Conservation (phyloP, 305 asterid genomes). For the Fraxinus baroniana region DNA sequence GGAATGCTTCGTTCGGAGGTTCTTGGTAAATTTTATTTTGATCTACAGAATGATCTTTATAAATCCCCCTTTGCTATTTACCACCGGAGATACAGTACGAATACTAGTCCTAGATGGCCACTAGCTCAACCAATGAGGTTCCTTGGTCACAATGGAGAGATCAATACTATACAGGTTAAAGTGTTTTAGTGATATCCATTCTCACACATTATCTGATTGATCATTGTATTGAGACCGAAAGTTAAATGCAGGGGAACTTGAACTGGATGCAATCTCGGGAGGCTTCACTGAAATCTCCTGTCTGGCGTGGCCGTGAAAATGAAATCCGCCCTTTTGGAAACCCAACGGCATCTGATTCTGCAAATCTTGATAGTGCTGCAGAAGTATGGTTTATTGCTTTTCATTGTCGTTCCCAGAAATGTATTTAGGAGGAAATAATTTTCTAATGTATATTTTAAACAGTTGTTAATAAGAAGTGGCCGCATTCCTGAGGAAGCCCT, state of each 20-base stretch:
- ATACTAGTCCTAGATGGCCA: conserved; percentile 99
- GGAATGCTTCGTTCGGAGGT: conserved; percentile 98
- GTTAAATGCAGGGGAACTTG: conserved; percentile 74
- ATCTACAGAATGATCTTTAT: conserved; percentile 72
- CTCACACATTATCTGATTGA: conserved; percentile 19
- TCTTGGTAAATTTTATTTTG: conserved; percentile 88
- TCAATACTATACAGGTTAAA: conserved; percentile 94
- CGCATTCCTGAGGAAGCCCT: conserved; percentile 94
- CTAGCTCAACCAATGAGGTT: conserved; percentile 99
- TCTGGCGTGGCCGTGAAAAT: conserved; percentile 97
- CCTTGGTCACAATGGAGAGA: conserved; percentile 99
- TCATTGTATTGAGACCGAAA: conserved; percentile 28
- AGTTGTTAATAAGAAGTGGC: conserved; percentile 94
- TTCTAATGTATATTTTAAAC: conserved; percentile 28
- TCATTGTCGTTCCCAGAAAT: conserved; percentile 9
- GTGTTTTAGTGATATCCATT: conserved; percentile 21
- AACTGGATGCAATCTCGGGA: conserved; percentile 99
- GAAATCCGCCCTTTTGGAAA: conserved; percentile 97
- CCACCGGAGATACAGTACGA: conserved; percentile 96
- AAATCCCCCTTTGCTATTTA: conserved; percentile 91
- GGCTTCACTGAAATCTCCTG: conserved; percentile 84
- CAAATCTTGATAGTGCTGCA: conserved; percentile 95
- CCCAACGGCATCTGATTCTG: conserved; percentile 95
- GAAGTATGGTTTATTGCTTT: conserved; percentile 58
- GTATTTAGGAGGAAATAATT: conserved; percentile 16